phyloP scores from a whole-genome alignment of 108 stramenopile species.

The Mediolabrus comicus region DNA sequence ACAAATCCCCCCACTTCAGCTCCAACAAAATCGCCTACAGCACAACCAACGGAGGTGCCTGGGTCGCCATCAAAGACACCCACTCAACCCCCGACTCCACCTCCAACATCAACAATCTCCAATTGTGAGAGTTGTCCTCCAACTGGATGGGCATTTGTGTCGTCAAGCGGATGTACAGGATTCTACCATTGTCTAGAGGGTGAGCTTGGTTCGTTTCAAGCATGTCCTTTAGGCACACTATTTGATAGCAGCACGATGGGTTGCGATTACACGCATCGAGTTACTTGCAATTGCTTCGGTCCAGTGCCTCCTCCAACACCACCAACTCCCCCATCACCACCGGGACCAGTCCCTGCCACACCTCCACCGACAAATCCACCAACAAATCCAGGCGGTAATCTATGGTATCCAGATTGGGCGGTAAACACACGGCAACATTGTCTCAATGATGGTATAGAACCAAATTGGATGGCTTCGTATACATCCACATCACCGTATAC shows the following conservation, averaged over 20 bases:
- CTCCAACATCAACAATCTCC: neutral
- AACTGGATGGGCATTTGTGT: neutral
- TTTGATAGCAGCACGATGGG: neutral
- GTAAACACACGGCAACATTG: neutral
- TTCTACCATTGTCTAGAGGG: conserved; percentile 1
- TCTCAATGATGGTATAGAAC: neutral
- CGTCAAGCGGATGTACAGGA: neutral
- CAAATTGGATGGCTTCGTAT: neutral
- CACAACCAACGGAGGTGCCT: too few species aligned
- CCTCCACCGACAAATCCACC: neutral
- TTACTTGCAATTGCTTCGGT: neutral
- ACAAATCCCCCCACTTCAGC: neutral
- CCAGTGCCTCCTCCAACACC: too few species aligned
- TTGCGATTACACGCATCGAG: neutral
- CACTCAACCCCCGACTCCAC: neutral
- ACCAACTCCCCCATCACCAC: neutral
- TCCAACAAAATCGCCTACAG: neutral
- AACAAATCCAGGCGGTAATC: neutral
- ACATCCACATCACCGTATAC: neutral
- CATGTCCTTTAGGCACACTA: neutral
- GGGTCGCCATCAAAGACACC: neutral
- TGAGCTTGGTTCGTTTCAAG: neutral
- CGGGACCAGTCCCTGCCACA: neutral
- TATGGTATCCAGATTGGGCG: conserved; percentile 17
- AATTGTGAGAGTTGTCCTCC: neutral